phyloP scores from a whole-genome alignment of 306 rosid species.

The Arachis hypogaea region DNA sequence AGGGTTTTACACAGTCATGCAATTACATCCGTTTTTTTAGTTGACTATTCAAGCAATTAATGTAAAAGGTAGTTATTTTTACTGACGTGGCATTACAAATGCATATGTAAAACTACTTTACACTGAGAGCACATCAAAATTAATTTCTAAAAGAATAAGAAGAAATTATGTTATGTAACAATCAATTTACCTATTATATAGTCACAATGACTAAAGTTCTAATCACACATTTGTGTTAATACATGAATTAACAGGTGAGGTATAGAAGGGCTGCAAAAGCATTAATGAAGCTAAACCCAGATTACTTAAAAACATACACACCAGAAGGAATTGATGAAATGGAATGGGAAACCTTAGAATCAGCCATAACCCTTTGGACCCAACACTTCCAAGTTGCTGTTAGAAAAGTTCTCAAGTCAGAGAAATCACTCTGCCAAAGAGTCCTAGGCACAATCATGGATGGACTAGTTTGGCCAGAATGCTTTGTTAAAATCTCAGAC shows the following conservation, averaged over 20 bases:
- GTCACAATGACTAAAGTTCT: background rate
- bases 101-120: too few relatives aligned
- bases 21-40: too few relatives aligned
- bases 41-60: too few relatives aligned
- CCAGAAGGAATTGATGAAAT: conserved; percentile 83
- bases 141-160: too few relatives aligned
- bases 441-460: conserved; percentile 70
- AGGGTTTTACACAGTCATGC: too few relatives aligned
- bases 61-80: too few relatives aligned
- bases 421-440: conserved; percentile 64
- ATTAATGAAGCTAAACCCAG: conserved; percentile 80
- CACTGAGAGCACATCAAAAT: too few relatives aligned
- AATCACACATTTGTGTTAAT: conserved; percentile 1
- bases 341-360: conserved; percentile 85
- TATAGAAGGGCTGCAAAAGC: conserved; percentile 89
- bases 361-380: conserved; percentile 78
- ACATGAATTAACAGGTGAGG: conserved; percentile 57
- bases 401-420: conserved; percentile 65
- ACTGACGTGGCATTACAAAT: too few relatives aligned
- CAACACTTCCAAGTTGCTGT: conserved; percentile 75
- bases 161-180: too few relatives aligned
- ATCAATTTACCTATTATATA: background rate
- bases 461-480: conserved; percentile 76
- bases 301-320: conserved; percentile 66
- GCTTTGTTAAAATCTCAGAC: conserved; percentile 82